Evolutionary conservation across 169 alveolate species (phyloP).

Genomic region (Cryptosporidium viatorum): DNA sequence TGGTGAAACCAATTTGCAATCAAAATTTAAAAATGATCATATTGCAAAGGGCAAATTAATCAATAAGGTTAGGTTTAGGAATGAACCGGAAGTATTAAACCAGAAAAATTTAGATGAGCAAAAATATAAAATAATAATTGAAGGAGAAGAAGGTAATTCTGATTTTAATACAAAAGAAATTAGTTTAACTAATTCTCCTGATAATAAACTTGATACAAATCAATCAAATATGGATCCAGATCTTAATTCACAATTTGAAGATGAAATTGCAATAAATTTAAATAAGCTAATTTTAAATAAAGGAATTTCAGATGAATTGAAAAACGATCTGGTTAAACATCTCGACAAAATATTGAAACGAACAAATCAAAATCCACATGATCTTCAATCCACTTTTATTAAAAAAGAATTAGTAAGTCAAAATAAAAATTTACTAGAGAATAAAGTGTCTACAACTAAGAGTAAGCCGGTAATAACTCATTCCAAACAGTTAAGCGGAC

Average conservation of each 20-base stretch:
- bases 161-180: not conserved
- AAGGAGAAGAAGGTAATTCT: not conserved
- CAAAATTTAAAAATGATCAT: not conserved
- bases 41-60: not conserved
- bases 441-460: not conserved
- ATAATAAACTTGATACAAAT: not conserved
- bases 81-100: not conserved
- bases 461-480: not conserved
- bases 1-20: not conserved
- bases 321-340: constrained; percentile 21
- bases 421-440: not conserved
- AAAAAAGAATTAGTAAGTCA: not conserved
- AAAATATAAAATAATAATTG: constrained; percentile 20
- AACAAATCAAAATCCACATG: not conserved
- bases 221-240: not conserved
- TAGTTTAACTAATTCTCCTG: not conserved
- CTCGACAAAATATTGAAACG: not conserved
- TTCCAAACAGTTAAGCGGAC: not conserved
- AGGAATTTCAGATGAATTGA: constrained; percentile 33
- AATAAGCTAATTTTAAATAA: constrained; percentile 22
- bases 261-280: constrained; percentile 10
- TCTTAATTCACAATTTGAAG: not conserved
- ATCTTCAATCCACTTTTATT: not conserved
- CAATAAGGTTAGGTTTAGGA: constrained; percentile 13
- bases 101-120: not conserved